Conservation (phyloP, 371 early-diverging fungal species). For the Apophysomyces elegans region DNA sequence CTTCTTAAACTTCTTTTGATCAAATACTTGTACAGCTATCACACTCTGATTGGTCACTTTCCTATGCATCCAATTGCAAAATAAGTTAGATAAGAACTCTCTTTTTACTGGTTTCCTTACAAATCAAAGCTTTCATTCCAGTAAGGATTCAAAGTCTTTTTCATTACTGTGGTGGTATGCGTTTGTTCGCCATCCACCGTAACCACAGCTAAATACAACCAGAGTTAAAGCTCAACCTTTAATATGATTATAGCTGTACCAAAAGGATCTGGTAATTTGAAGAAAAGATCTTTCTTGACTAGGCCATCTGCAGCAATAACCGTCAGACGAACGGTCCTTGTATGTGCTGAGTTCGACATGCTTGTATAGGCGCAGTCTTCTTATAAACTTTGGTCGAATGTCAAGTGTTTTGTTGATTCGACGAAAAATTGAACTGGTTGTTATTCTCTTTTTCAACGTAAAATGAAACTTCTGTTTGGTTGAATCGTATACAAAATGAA, state of each 20-base stretch:
- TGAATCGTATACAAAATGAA: too few species aligned
- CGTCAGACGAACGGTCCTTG: constrained; percentile 48
- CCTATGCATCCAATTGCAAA: constrained; percentile 39
- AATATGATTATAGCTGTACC: constrained; percentile 59
- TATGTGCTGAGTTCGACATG: constrained; percentile 40
- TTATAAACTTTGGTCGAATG: background rate
- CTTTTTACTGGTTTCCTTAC: constrained; percentile 38
- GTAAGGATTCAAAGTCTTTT: constrained; percentile 79
- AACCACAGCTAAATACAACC: constrained; percentile 65
- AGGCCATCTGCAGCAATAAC: constrained; percentile 94
- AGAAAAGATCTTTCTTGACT: constrained; percentile 87
- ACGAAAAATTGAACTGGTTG: too few species aligned
- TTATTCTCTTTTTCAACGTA: too few species aligned
- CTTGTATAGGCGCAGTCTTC: background rate
- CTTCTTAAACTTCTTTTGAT: constrained; percentile 95
- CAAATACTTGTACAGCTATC: constrained; percentile 94
- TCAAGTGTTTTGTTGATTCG: too few species aligned
- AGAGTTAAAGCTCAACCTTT: background rate
- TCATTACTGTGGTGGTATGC: constrained; percentile 77
- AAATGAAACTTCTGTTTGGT: too few species aligned
- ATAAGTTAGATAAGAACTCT: background rate
- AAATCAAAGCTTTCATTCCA: constrained; percentile 82
- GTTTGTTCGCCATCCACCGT: constrained; percentile 89
- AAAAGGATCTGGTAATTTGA: constrained; percentile 55
- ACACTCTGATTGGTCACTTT: constrained; percentile 77